Conservation (phyloP, 148 eudicot genomes). For the Rhododendron molle region DNA sequence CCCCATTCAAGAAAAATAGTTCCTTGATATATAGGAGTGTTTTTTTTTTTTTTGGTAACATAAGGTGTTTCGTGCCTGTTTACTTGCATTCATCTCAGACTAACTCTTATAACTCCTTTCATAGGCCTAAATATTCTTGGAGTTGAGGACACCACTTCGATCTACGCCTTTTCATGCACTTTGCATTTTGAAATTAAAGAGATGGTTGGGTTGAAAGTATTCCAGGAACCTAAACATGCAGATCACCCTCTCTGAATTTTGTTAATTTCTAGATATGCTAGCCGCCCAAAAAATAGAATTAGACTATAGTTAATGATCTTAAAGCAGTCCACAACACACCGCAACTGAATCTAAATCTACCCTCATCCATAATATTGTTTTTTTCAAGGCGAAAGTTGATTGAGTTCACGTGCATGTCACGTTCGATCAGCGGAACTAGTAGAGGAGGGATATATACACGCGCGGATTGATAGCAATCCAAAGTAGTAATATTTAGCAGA, state of each 20-base stretch:
- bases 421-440: background rate
- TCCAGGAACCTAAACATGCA: background rate
- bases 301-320: too few relatives aligned
- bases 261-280: background rate
- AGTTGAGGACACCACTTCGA: constrained; percentile 6
- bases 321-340: background rate
- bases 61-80: background rate
- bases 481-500: too few relatives aligned
- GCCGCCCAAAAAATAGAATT: background rate
- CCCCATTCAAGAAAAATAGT: constrained; percentile 23
- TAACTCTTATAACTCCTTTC: background rate
- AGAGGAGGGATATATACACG: background rate
- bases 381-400: too few relatives aligned
- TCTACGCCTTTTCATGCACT: background rate
- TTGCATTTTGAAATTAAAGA: constrained; percentile 1
- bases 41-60: background rate
- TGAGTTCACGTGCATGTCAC: background rate
- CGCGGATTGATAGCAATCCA: too few relatives aligned
- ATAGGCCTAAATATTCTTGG: constrained; percentile 14
- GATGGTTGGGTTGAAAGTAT: constrained; percentile 1
- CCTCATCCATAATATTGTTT: too few relatives aligned
- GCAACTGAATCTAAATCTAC: too few relatives aligned
- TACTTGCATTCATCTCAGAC: background rate
- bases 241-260: constrained; percentile 15
- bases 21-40: background rate